Base-by-base conservation (phyloP, 768 basidiomycete species). In the Leccinum variicolor region DNA sequence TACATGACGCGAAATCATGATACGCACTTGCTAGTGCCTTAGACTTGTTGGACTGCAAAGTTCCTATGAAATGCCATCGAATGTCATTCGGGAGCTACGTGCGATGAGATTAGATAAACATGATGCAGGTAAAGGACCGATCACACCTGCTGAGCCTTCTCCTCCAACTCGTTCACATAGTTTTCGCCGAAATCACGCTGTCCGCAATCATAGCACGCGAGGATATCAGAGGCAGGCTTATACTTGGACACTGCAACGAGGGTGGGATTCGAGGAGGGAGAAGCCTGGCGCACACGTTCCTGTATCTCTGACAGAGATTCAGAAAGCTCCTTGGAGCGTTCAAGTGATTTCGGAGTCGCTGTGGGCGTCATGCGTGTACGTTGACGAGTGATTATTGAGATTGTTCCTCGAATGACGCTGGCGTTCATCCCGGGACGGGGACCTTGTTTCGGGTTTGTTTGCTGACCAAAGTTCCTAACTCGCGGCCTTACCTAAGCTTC, bases 151-250 rank as follows among this genome's bases (percentile, higher is more conserved):
- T 75, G 76, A 0, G 94, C 92, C 69, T 97, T 97, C 31, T 92
- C 93, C 39, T 85, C 87, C 59, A 98, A 73, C 66, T 98, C 95
- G 63, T 95, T 89, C 11, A 94, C 93, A 67, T 98, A 98, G 71
- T 99, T 99, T 76, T 99, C 97, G 7, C 97, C 97, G 68, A 98
- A 99, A 71, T 96, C 92, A 2, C 86, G 77, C 61, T 97, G 91
- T 0, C 90, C 92, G 14, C 79, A 78, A 51, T 89, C 80, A 68
- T 90, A 92, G 62, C 93, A 90, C 10, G 88, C 89, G 26, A 85
- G 77, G 58, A 98, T 85, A 72, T 98, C 96, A 9, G 85, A 83
- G 4, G 88, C 82, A 5, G 96, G 92, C 70, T 98, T 98, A 68
- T 87, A 83, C 74, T 98, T 98, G 11, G 94, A 96, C 6, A 98